Conservation (phyloP, 768 basidiomycete species). For the Russula emetica region DNA sequence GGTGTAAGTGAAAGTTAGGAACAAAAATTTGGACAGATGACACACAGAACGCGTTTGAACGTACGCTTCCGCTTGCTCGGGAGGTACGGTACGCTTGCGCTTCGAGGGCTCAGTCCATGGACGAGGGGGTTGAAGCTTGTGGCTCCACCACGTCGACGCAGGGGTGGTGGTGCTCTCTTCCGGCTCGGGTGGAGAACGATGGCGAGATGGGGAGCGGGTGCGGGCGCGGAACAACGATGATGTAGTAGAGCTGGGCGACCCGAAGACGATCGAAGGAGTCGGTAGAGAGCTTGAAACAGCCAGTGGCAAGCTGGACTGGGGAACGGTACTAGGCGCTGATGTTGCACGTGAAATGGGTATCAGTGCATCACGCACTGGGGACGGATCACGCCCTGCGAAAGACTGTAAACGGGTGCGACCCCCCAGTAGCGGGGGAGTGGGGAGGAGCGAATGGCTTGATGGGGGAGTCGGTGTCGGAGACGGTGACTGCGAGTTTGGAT, state of each 20-base stretch:
- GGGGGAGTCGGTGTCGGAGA: slow-evolving; percentile 10
- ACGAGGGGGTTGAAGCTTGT: slow-evolving; percentile 24
- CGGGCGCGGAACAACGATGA: slow-evolving; percentile 24
- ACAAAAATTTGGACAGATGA: not conserved
- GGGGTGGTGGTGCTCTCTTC: slow-evolving; percentile 8
- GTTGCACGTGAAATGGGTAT: slow-evolving; percentile 18
- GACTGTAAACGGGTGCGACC: not conserved
- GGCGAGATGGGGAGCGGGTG: slow-evolving; percentile 20
- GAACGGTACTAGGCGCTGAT: slow-evolving; percentile 10
- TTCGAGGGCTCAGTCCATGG: slow-evolving; percentile 31
- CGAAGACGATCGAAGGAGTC: slow-evolving; percentile 14
- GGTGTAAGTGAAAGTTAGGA: not conserved
- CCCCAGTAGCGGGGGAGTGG: slow-evolving; percentile 1
- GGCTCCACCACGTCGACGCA: slow-evolving; percentile 31
- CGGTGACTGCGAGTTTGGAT: slow-evolving; percentile 8
- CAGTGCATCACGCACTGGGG: not conserved
- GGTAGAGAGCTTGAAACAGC: slow-evolving; percentile 12
- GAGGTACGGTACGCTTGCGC: slow-evolving; percentile 30
- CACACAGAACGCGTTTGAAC: slow-evolving; percentile 32
- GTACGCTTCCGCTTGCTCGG: slow-evolving; percentile 33
- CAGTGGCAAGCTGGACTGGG: not conserved
- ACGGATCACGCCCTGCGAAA: slow-evolving; percentile 1
- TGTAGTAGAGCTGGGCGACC: not conserved
- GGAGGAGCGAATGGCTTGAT: slow-evolving; percentile 6
- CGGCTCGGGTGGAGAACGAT: slow-evolving; percentile 5